Percentiles rank a stretch among this genome's conserved stretches.
phyloP scores from a whole-genome alignment of 129 eudicot species.

The sunflower (Helianthus annuus) region HanXRQr2.0-SUNRISE NC_035443.2:38836925-38837424 shows the following conservation, averaged over 20 bases:
- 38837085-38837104: not conserved
- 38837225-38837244: not conserved
- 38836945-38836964: too few species aligned
- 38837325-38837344: slow-evolving; percentile 67
- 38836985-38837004: too few species aligned
- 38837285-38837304: slow-evolving; percentile 63
- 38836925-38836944: too few species aligned
- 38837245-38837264: slow-evolving; percentile 74
- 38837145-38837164: not conserved
- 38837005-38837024: too few species aligned
- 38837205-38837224: not conserved
- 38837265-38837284: slow-evolving; percentile 59
- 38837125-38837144: not conserved
- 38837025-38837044: too few species aligned
- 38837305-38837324: slow-evolving; percentile 44
- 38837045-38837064: too few species aligned
- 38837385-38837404: slow-evolving; percentile 17
- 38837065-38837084: not conserved
- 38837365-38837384: slow-evolving; percentile 34
- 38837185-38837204: not conserved
- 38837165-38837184: slow-evolving; percentile 1
- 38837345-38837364: slow-evolving; percentile 69
- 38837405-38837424: slow-evolving; percentile 1
- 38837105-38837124: not conserved
- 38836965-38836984: too few species aligned